Evolutionary conservation across 139 green algal genomes (phyloP), one percentile per base, ranked within the genome.

Genomic region (Chlorella vulgaris): DNA sequence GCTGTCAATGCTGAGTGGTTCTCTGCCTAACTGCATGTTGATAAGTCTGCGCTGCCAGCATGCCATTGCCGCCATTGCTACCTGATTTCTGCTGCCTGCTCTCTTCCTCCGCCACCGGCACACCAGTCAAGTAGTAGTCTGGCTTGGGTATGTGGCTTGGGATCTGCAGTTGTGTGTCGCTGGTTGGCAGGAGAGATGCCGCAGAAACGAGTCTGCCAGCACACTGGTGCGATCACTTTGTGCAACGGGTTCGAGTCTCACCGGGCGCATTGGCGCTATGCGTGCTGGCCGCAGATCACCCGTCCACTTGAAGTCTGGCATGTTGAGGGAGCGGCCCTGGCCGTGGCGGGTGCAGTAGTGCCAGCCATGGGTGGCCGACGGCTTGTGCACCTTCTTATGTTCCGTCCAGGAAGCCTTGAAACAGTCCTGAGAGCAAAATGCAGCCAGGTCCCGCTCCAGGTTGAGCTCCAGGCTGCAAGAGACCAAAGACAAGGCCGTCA

Each of bases 391-490:
- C 39, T 88, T 78, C 83, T 96, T 97, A 90, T 98, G 95, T 22
- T 94, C 86, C 1, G 74, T 29, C 94, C 94, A 97, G 4, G 85
- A 86, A 1, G 78, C 78, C 91, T 98, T 99, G 93, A 99, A 99
- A 85, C 96, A 99, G 0, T 97, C 95, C 61, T 99, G 96, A 0
- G 89, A 94, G 86, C 96, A 99, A 83, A 97, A 99, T 7, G 91
- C 87, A 47, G 91, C 90, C 28, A 80, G 47, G 5, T 90, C 83
- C 61, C 91, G 91, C 4, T 94, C 86, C 24, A 99, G 87, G 6
- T 88, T 83, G 40, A 97, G 83, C 61, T 94, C 88, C 26, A 97
- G 55, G 83, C 73, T 79, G 73, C 15, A 76, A 65, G 55, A n/a
- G 55, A 65, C 22, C 18, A 21, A 65, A 65, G n/a, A 65, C 18